These are phyloP conservation scores for Lasiodiplodia sp. DNA, from an alignment of 2,329 filamentous ascomycete species.

Conservation along the genomic window DNA sequence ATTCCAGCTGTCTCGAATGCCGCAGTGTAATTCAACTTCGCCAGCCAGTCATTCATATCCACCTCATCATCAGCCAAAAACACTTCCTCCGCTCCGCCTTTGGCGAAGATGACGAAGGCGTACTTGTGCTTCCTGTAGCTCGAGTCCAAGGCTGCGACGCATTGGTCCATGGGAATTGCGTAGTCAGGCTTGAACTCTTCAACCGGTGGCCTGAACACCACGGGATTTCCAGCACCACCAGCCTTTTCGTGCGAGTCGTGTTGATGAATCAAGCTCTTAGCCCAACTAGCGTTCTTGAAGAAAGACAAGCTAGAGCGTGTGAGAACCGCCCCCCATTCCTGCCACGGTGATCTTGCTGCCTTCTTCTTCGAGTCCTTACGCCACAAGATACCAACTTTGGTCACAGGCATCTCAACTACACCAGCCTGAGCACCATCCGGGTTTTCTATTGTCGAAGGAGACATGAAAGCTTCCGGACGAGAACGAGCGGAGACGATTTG, in stretches of 20 bases:
- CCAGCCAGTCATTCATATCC: constrained; percentile 96
- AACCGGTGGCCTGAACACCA: constrained; percentile 89
- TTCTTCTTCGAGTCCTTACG: constrained; percentile 93
- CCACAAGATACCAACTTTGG: constrained; percentile 94
- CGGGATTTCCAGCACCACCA: constrained; percentile 75
- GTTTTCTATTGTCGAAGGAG: constrained; percentile 82
- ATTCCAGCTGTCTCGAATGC: constrained; percentile 93
- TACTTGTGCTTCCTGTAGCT: constrained; percentile 96
- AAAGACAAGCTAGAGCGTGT: constrained; percentile 98
- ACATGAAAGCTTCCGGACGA: constrained; percentile 93
- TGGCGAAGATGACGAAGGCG: constrained; percentile 88
- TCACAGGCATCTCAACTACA: constrained; percentile 96
- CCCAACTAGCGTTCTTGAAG: constrained; percentile 91
- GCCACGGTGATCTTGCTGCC: constrained; percentile 94
- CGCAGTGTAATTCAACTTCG: constrained; percentile 94
- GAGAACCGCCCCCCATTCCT: constrained; percentile 96
- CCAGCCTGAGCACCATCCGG: constrained; percentile 87
- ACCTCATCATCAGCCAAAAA: constrained; percentile 88
- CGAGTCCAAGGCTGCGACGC: constrained; percentile 84
- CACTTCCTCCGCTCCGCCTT: constrained; percentile 82
- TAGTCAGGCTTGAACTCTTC: constrained; percentile 93
- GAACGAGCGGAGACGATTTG: constrained; percentile 96
- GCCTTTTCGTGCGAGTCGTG: constrained; percentile 82
- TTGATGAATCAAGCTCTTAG: constrained; percentile 89
- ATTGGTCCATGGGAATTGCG: constrained; percentile 90